Base-by-base conservation (phyloP, 2,329 filamentous ascomycete genomes). In the Apiospora pterosperma region DNA sequence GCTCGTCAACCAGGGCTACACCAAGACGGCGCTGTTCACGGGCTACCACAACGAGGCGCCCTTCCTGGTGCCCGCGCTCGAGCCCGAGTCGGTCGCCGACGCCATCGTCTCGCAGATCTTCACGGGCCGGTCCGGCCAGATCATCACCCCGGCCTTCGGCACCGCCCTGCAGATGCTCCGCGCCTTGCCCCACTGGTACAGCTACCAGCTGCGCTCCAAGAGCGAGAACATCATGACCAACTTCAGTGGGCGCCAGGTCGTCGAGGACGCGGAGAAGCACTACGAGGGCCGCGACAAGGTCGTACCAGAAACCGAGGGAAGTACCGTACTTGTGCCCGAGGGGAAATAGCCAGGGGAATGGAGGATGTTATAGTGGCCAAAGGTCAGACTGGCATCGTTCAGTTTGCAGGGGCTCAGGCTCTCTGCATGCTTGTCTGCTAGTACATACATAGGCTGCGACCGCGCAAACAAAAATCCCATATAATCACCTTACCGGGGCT, bases 61-160 rank as follows among this genome's bases (percentile, higher is more conserved):
- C 1, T 88, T 85, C 69, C 62, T 88, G n/a, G 72, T 83, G 64
- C 85, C 84, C 1, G 72, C 84, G 36, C 75, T 90, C 65, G 79
- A 86, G 68, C 81, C 86, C 0, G 87, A 88, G 74, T 88, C 85
- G 2, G 88, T 92, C 14, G 88, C 89, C 0, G 86, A 90, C 70
- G 83, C 79, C 7, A 82, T 92, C 62, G 86, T 89, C 0, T 76
- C 81, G 66, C 84, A 89, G 72, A 85, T 92, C 7, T 70, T 90
- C 42, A 79, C 70, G 1, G 88, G 88, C 1, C 75, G 80, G 66
- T 88, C 85, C 71, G 84, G 83, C 1, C 83, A 88, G 75, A 73
- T 91, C 23, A 69, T 87, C 25, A 52, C 86, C 62, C 89, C 89
- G 0, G 79, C 74, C 1, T 78, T 82, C 36, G 80, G 77, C 3